Conservation (phyloP, 2,329 filamentous ascomycete genomes). For the Colletotrichum salicis region DNA sequence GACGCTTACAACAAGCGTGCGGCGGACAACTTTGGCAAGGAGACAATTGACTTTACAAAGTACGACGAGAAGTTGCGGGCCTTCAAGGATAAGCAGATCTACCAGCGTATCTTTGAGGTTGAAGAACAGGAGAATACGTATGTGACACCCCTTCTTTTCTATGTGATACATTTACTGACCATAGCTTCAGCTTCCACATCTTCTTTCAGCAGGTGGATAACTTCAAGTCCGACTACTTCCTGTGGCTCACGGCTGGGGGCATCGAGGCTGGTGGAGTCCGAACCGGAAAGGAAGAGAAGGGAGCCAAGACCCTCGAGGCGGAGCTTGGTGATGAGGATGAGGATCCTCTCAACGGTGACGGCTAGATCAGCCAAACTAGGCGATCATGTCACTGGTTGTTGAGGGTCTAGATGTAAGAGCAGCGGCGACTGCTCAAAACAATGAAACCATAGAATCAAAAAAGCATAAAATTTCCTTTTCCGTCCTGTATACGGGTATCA, state of each 20-base stretch:
- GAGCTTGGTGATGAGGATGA: slow-evolving; percentile 56
- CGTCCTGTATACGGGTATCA: slow-evolving; percentile 26
- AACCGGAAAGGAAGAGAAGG: slow-evolving; percentile 53
- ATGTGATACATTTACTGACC: slow-evolving; percentile 30
- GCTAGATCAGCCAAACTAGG: slow-evolving; percentile 38
- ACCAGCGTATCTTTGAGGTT: slow-evolving; percentile 88
- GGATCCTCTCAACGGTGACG: slow-evolving; percentile 59
- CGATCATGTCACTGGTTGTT: background rate
- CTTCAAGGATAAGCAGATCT: slow-evolving; percentile 94
- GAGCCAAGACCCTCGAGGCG: slow-evolving; percentile 47
- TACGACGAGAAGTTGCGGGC: slow-evolving; percentile 82
- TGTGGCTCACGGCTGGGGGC: slow-evolving; percentile 78
- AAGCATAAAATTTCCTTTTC: slow-evolving; percentile 12
- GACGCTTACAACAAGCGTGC: slow-evolving; percentile 85
- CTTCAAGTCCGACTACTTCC: slow-evolving; percentile 76
- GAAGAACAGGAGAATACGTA: slow-evolving; percentile 89
- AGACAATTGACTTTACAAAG: slow-evolving; percentile 80
- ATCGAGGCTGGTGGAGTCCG: slow-evolving; percentile 68
- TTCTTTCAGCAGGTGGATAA: slow-evolving; percentile 85
- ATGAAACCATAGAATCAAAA: background rate
- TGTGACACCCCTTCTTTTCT: slow-evolving; percentile 50
- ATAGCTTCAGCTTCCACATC: slow-evolving; percentile 70
- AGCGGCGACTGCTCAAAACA: background rate
- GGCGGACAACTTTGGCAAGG: slow-evolving; percentile 68
- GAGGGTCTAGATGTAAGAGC: background rate